Conservation (phyloP, 1,284 basidiomycete genomes). For the Leccinum fallax region DNA sequence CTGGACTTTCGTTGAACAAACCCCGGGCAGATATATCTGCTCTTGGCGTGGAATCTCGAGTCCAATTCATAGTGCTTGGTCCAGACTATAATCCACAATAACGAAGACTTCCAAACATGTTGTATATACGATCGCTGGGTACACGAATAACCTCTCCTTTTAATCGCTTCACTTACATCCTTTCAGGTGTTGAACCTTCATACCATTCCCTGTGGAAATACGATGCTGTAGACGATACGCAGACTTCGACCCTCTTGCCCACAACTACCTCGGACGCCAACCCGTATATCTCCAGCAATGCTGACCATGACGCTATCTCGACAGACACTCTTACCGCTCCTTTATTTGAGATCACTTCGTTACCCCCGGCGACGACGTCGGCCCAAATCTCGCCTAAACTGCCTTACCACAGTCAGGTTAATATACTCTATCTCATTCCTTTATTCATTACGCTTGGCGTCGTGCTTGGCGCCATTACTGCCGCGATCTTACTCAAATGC, state of each 20-base stretch:
- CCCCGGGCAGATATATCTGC: constrained; percentile 68
- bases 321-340: constrained; percentile 4
- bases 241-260: constrained; percentile 3
- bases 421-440: constrained; percentile 43
- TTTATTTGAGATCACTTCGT: constrained; percentile 39
- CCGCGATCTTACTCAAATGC: constrained; percentile 27
- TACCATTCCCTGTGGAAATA: constrained; percentile 4
- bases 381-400: constrained; percentile 26
- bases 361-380: constrained; percentile 39
- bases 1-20: constrained; percentile 61
- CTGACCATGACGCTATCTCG: background rate
- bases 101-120: constrained; percentile 4
- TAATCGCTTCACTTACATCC: constrained; percentile 8
- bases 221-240: constrained; percentile 3
- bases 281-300: background rate
- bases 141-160: constrained; percentile 2
- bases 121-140: constrained; percentile 22
- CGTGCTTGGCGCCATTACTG: constrained; percentile 35
- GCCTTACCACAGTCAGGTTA: constrained; percentile 28
- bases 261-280: background rate
- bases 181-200: constrained; percentile 14
- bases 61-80: constrained; percentile 43
- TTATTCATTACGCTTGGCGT: constrained; percentile 43
- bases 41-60: constrained; percentile 63
- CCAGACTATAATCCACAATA: constrained; percentile 34